Evolutionary conservation across 108 stramenopile species (phyloP), one percentile per base, ranked within the genome.

Genomic region (Fistulifera pelliculosa): DNA sequence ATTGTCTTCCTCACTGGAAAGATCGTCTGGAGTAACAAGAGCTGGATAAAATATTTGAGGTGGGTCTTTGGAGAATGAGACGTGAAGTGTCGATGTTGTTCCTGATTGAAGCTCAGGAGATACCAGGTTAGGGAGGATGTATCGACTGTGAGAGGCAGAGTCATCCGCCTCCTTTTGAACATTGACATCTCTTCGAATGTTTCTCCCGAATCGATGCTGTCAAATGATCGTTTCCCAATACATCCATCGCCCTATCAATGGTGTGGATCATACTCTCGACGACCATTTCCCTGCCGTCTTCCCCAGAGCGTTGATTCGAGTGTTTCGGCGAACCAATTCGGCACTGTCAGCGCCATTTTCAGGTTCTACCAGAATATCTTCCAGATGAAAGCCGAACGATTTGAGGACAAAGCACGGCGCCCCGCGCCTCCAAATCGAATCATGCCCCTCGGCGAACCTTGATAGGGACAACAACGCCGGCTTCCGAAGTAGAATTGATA

Each of bases 401-500:
- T 81, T 81, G 24, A 89, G 65, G 28, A 89, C 68, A 56, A 83
- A 89, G 6, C 78, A 69, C 19, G 87, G 87, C 0, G 83, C 87
- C 83, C 87, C 5, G 80, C 74, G 1, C 87, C 87, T 26, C 87
- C 87, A 40, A 89, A 89, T 15, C 87, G 78, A 65, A 89, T 70
- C 31, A 89, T 69, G 17, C 79, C 71, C 87, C 87, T 67, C 74
- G 57, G 41, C 70, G 55, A 28, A 89, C 79, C 56, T 74, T 73
- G 41, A 78, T 64, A 12, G 87, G 87, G 25, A 79, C 52, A 42
- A 80, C 73, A 12, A 76, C 57, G 17, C 80, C 77, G 10, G 65
- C 66, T 16, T 61, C 56, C 2, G 65, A 60, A 5, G 81, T 59
- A 14, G 77, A 74, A 27, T 49, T 41, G 11, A 89, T 66, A 19